phyloP scores from a whole-genome alignment of 192 early-diverging fungal species.

The Coemansia furcata region DNA sequence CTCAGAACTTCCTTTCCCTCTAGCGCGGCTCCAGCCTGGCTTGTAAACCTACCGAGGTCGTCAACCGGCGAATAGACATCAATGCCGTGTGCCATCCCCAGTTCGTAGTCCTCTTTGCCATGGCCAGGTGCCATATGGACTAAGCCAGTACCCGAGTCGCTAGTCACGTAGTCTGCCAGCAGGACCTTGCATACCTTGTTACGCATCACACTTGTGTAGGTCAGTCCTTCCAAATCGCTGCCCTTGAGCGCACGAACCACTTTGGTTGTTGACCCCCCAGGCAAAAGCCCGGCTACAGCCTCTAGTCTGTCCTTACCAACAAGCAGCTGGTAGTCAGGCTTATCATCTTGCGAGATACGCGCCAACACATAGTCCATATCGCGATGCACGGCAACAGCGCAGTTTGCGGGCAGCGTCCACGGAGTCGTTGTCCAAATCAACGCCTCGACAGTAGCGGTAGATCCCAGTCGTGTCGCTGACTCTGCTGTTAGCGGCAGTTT shows the following conservation, averaged over 20 bases:
- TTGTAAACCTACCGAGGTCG: constrained; percentile 64
- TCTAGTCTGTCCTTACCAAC: constrained; percentile 28
- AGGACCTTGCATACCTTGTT: constrained; percentile 55
- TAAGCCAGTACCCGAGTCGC: constrained; percentile 74
- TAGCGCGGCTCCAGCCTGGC: constrained; percentile 60
- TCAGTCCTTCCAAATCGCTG: constrained; percentile 53
- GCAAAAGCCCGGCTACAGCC: constrained; percentile 13
- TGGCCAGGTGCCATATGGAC: constrained; percentile 82
- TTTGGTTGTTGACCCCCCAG: neutral
- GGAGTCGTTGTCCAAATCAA: constrained; percentile 82
- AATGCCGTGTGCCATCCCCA: constrained; percentile 55
- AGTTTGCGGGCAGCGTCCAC: constrained; percentile 78
- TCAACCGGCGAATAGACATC: constrained; percentile 69
- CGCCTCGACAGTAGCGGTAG: constrained; percentile 24
- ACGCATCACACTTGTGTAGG: constrained; percentile 60
- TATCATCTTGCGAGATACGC: neutral
- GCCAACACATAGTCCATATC: constrained; percentile 62
- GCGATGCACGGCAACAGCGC: constrained; percentile 66
- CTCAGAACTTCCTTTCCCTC: constrained; percentile 61
- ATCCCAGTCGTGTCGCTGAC: constrained; percentile 18
- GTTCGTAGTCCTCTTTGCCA: constrained; percentile 81
- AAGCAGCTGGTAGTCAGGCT: constrained; percentile 16
- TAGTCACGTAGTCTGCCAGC: constrained; percentile 64
- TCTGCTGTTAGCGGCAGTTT: constrained; percentile 53
- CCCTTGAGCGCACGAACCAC: constrained; percentile 33